phyloP scores from a whole-genome alignment of 2,329 filamentous ascomycete species.

The Verticillium longisporum region DNA sequence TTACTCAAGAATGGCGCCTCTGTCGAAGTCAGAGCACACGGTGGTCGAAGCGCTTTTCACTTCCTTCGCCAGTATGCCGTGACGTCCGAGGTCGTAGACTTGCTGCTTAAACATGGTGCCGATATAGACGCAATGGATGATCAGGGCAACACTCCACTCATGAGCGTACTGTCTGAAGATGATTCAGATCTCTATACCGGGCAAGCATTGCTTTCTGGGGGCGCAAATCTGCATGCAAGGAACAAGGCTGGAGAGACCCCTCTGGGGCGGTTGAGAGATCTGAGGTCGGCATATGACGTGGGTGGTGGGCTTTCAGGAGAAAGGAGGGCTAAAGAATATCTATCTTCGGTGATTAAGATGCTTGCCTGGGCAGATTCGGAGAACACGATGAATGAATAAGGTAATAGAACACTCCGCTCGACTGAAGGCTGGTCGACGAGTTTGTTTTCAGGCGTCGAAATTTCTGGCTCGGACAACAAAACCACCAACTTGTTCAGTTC shows the following conservation, averaged over 20 bases:
- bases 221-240: not conserved
- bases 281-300: not conserved
- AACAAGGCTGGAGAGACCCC: not conserved
- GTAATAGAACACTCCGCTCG: too few species aligned
- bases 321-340: too few species aligned
- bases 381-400: too few species aligned
- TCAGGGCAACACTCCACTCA: not conserved
- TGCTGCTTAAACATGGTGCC: not conserved
- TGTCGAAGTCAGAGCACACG: not conserved
- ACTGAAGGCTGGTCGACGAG: too few species aligned
- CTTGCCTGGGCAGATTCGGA: too few species aligned
- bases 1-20: too few species aligned
- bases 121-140: not conserved
- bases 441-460: too few species aligned
- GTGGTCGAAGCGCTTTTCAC: not conserved
- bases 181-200: not conserved
- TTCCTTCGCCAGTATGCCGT: not conserved
- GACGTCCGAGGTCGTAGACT: not conserved
- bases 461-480: too few species aligned
- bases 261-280: not conserved
- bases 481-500: too few species aligned
- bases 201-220: not conserved
- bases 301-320: not conserved
- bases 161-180: not conserved
- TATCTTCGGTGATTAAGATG: too few species aligned